Base-by-base conservation (phyloP, 768 basidiomycete species). In the Trametes meyenii region DNA sequence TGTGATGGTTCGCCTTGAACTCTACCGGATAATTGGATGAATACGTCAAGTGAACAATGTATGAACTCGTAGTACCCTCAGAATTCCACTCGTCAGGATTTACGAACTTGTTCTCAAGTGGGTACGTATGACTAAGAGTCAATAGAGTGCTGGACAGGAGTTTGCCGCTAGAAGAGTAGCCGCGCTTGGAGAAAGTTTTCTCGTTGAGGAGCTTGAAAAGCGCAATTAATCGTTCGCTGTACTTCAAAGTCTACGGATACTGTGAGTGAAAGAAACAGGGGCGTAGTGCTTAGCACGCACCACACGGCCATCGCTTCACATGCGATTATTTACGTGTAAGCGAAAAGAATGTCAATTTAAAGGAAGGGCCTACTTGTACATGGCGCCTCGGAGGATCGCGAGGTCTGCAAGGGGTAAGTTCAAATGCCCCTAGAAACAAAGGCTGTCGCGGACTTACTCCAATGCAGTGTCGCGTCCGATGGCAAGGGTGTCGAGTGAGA, bases 381-480 rank as follows among this genome's bases (percentile, higher is more conserved):
- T 84, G n/a, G 86, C 79, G n/a, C 91, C 92, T 50, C 88, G 81
- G 23, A 94, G 72, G 42, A 94, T 85, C 0, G 88, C 88, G 43
- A 92, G 76, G 75, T 90, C 89, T 89, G 63, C 44, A 58, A 49
- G 50, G 19, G 26, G 40, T 69, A 23, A 61, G 43, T 48, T 13
- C 13, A n/a, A 2, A 21, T 38, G 24, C 33, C 16, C 19, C 43
- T 21, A 38, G 26, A 48, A 54, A 40, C 13, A 11, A 38, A 17
- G 8, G n/a, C 33, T 24, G 36, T 19, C 35, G 16, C 58, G 38
- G 19, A 73, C 86, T 57, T 73, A 90, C 89, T 92, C 89, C 92
- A 94, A 68, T 95, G 92, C 51, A 96, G 78, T 17, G 92, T 92
- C 3, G 90, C 90, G 72, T 94, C 92, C 1, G 90, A 88, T 2